phyloP scores from a whole-genome alignment of 106 monocot genomes.

The Dioscorea dumetorum region DNA sequence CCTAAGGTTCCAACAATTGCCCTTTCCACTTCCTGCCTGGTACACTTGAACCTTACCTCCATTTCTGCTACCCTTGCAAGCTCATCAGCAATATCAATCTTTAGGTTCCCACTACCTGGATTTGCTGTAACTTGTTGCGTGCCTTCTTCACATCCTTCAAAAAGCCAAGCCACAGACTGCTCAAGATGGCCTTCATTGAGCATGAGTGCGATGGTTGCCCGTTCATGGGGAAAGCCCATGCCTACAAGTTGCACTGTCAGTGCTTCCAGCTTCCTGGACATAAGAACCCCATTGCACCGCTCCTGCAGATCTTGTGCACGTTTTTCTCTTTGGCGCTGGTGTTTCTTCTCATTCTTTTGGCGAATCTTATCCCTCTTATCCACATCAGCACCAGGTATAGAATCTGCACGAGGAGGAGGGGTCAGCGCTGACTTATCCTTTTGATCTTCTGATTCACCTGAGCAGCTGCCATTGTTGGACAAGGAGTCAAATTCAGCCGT shows the following conservation, averaged over 20 bases:
- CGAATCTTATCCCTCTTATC: slow-evolving; percentile 93
- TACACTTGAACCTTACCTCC: slow-evolving; percentile 58
- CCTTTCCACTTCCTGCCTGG: slow-evolving; percentile 87
- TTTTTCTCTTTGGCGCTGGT: slow-evolving; percentile 78
- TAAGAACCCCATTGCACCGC: slow-evolving; percentile 58
- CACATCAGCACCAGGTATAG: slow-evolving; percentile 57
- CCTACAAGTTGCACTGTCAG: slow-evolving; percentile 68
- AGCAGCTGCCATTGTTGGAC: slow-evolving; percentile 75
- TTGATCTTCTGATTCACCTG: slow-evolving; percentile 78
- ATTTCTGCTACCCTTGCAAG: slow-evolving; percentile 50
- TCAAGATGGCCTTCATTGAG: slow-evolving; percentile 69
- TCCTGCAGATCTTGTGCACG: slow-evolving; percentile 80
- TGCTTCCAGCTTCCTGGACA: slow-evolving; percentile 70
- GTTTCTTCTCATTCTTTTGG: slow-evolving; percentile 93
- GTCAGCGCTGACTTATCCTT: slow-evolving; percentile 40
- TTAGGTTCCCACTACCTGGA: slow-evolving; percentile 36
- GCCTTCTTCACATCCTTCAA: slow-evolving; percentile 44
- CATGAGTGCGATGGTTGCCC: slow-evolving; percentile 73
- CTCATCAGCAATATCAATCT: slow-evolving; percentile 79
- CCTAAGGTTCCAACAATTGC: slow-evolving; percentile 73
- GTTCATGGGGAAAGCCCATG: slow-evolving; percentile 79
- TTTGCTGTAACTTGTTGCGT: slow-evolving; percentile 27
- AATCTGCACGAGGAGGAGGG: slow-evolving; percentile 16
- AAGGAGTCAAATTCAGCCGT: slow-evolving; percentile 57
- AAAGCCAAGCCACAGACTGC: slow-evolving; percentile 74